phyloP scores from a whole-genome alignment of 345 rosid genomes.

The Dovyalis caffra region DNA sequence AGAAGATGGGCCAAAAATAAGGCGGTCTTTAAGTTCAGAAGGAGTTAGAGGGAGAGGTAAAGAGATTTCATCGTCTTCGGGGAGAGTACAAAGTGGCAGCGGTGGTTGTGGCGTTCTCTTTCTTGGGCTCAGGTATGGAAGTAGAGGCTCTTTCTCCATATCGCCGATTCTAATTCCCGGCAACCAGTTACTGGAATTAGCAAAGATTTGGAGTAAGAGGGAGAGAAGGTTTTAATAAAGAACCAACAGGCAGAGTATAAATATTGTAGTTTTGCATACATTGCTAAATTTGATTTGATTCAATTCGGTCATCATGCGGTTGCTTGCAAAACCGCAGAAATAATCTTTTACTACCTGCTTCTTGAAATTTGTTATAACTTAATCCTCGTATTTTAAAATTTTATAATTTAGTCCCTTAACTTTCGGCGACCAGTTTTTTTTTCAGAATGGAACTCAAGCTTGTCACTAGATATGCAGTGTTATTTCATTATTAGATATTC shows the following conservation, averaged over 20 bases:
- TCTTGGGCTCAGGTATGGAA: slow-evolving; percentile 46
- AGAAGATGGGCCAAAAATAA: slow-evolving; percentile 63
- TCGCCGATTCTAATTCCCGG: slow-evolving; percentile 1
- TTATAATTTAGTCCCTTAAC: too few species aligned
- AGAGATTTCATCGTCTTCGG: slow-evolving; percentile 62
- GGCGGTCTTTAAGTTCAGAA: slow-evolving; percentile 58
- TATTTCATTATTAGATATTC: too few species aligned
- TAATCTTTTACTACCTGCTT: neutral
- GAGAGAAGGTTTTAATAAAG: neutral
- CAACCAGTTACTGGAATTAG: neutral
- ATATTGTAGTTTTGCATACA: too few species aligned
- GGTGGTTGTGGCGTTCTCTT: slow-evolving; percentile 26
- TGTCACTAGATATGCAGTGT: too few species aligned
- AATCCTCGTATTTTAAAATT: neutral
- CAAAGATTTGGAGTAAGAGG: neutral
- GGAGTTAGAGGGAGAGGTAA: slow-evolving; percentile 64
- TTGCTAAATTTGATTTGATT: neutral
- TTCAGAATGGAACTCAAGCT: too few species aligned
- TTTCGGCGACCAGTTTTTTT: too few species aligned
- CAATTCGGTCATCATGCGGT: neutral
- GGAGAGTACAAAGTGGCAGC: slow-evolving; percentile 55
- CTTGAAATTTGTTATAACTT: neutral
- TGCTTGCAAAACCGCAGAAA: too few species aligned
- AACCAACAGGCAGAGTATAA: too few species aligned
- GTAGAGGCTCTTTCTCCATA: slow-evolving; percentile 64